Evolutionary conservation across 371 early-diverging fungal genomes (phyloP), one percentile per base, ranked within the genome.

Genomic region (Choanephora cucurbitarum): DNA sequence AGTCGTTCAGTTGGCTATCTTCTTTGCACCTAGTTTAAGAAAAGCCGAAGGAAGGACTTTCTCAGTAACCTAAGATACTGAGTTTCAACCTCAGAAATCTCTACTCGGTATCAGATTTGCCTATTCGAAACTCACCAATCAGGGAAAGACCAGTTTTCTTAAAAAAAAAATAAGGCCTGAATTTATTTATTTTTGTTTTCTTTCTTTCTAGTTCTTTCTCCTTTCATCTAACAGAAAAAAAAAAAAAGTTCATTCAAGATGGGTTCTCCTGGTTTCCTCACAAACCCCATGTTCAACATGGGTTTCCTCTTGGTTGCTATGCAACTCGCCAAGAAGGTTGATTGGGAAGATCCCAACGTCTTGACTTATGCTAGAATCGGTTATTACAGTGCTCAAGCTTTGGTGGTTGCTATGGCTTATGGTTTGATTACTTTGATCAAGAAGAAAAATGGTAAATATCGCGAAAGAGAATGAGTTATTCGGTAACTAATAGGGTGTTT

Each of bases 311-410:
- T 89, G 60, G 82, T 83, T 41, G 72, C 83, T 18, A 88, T 89
- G 85, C 90, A 88, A 69, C 54, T 88, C 55, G 81, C 81, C 64
- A 89, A 88, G 76, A 77, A 76, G 52, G 62, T 86, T 60, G 83
- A 85, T 44, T 84, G 88, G 60, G 86, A 88, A 57, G 77, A 80
- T 64, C 87, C 89, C 49, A 62, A 83, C 55, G 80, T 81, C 24
- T 62, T 83, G 57, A 69, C 66, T 46, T 43, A 72, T 55, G 85
- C 91, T 58, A 86, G 91, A 43, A 67, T 74, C 17, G 79, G 79
- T 54, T 93, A 91, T 57, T 83, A 79, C 32, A 62, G 81, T 47
- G 84, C 84, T 33, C 92, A 92, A 62, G 67, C 76, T 10, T 44
- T 87, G 39, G 79, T 83, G 14, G 62, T 88, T 40, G 71, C 61